Percentiles rank a stretch among this genome's conserved stretches.
phyloP scores from a whole-genome alignment of 164 flowering plant genomes.

The Paratinospora sagittata region DNA sequence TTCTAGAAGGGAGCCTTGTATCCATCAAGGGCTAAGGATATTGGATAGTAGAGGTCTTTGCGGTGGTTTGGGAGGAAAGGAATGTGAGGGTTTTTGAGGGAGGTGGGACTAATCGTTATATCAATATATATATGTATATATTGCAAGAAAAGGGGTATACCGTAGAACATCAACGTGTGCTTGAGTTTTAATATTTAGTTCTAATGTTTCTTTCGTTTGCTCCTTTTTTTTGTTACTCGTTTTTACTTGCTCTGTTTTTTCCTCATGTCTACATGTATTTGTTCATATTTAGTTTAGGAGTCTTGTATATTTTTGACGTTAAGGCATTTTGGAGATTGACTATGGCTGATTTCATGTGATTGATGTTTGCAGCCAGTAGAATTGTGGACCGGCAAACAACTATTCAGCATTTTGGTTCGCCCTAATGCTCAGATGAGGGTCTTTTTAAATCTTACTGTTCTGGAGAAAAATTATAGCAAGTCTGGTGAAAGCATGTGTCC shows the following conservation, averaged over 20 bases:
- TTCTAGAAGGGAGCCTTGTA: no score
- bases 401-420: constrained; percentile 74
- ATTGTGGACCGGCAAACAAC: constrained; percentile 96
- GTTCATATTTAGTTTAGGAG: neutral
- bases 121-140: no score
- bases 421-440: constrained; percentile 75
- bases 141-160: no score
- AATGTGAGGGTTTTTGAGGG: no score
- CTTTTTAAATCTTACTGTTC: constrained; percentile 64
- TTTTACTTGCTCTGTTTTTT: neutral
- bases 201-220: neutral
- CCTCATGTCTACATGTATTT: neutral
- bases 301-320: neutral
- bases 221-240: neutral
- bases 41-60: no score
- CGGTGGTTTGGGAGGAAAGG: no score
- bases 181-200: neutral
- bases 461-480: constrained; percentile 58
- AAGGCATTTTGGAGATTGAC: neutral
- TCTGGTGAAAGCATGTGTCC: constrained; percentile 70
- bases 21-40: no score
- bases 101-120: no score
- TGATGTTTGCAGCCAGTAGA: constrained; percentile 70
- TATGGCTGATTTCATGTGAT: constrained; percentile 5
- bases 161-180: no score